Percentiles rank a stretch among this genome's conserved stretches.
Evolutionary conservation across 2,329 filamentous ascomycete species (phyloP).

Genomic region (Calonectria multiphialidica): DNA sequence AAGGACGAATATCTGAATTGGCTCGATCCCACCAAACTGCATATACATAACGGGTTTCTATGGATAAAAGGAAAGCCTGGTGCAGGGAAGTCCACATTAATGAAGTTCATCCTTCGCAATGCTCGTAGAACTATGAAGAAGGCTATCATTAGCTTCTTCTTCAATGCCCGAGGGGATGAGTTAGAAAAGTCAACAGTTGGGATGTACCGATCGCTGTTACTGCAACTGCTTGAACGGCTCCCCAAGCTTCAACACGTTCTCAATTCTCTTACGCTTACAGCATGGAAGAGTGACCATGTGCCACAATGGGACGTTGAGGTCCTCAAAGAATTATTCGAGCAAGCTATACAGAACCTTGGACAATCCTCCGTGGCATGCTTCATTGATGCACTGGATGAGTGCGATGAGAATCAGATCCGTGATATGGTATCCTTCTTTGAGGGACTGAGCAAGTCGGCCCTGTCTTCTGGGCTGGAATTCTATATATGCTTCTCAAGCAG

Average conservation of each 20-base stretch:
- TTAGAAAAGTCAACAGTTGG: conserved; percentile 60
- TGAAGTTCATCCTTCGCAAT: conserved; percentile 52
- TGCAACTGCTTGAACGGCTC: conserved; percentile 55
- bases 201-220: conserved; percentile 63
- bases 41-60: conserved; percentile 55
- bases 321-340: background rate
- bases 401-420: background rate
- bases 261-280: conserved; percentile 27
- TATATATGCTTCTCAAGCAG: conserved; percentile 36
- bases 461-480: background rate
- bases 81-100: conserved; percentile 28
- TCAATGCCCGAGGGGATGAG: conserved; percentile 57
- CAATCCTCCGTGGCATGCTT: background rate
- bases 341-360: background rate
- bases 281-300: background rate
- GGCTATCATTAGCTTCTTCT: conserved; percentile 59
- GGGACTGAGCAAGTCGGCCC: background rate
- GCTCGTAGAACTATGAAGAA: conserved; percentile 27
- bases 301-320: background rate
- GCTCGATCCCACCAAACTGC: conserved; percentile 42
- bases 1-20: conserved; percentile 50
- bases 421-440: background rate
- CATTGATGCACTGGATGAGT: background rate
- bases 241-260: conserved; percentile 51
- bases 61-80: background rate